A percentile compares a stretch with the other conserved stretches of the same genome.
Conservation (phyloP, 345 rosid species). For the Hevea brasiliensis region DNA sequence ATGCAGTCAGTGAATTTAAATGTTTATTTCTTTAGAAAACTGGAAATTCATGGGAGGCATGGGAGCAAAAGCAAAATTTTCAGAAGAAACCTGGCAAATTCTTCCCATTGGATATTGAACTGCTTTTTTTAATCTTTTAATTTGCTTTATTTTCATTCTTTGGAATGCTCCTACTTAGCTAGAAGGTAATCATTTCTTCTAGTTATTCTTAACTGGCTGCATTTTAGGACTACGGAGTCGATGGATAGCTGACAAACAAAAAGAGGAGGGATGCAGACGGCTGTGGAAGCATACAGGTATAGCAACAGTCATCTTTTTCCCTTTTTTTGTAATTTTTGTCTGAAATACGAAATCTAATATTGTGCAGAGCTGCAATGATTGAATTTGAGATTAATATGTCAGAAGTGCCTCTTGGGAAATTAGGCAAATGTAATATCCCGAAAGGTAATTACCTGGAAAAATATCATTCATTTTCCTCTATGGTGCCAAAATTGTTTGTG, state of each 20-base stretch:
- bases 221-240: conserved; percentile 86
- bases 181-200: not conserved
- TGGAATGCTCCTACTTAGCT: not conserved
- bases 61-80: conserved; percentile 76
- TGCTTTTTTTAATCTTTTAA: conserved; percentile 21
- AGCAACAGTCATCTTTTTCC: conserved; percentile 4
- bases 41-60: conserved; percentile 86
- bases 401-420: conserved; percentile 98
- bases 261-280: conserved; percentile 44
- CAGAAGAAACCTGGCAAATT: too few relatives aligned
- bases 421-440: conserved; percentile 83
- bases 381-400: conserved; percentile 95
- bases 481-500: conserved; percentile 2
- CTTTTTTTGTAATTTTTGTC: conserved; percentile 2
- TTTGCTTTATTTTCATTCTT: not conserved
- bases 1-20: conserved; percentile 64
- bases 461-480: conserved; percentile 8
- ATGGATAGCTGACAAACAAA: conserved; percentile 52
- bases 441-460: conserved; percentile 49
- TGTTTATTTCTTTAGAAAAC: conserved; percentile 84
- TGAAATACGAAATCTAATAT: conserved; percentile 23
- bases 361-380: conserved; percentile 92
- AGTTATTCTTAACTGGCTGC: not conserved
- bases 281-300: conserved; percentile 90
- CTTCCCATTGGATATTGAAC: conserved; percentile 90